A percentile compares a stretch with the other conserved stretches of the same genome.
phyloP scores from a whole-genome alignment of 768 basidiomycete species.

The Clitopilus passeckerianus region DNA sequence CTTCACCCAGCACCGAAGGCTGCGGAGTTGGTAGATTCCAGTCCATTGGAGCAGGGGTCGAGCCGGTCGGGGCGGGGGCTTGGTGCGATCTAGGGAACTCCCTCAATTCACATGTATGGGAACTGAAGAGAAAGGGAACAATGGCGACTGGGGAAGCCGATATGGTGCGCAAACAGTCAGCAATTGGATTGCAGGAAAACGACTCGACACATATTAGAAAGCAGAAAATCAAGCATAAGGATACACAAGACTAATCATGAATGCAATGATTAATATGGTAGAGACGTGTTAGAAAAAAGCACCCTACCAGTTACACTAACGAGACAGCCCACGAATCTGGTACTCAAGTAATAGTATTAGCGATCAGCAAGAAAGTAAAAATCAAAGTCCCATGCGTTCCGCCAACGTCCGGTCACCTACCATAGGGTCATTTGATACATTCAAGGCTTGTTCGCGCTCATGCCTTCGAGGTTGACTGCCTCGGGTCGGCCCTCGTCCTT shows the following conservation, averaged over 20 bases:
- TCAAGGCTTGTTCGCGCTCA: conserved; percentile 23
- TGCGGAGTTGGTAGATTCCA: background rate
- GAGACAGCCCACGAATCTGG: conserved; percentile 1
- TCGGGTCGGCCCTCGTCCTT: conserved; percentile 26
- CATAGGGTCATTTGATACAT: conserved; percentile 25
- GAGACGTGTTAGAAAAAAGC: background rate
- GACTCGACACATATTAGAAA: too few relatives aligned
- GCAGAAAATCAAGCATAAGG: too few relatives aligned
- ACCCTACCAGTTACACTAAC: background rate
- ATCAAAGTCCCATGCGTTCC: conserved; percentile 75
- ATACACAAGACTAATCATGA: too few relatives aligned
- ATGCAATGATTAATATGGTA: too few relatives aligned
- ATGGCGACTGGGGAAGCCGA: too few relatives aligned
- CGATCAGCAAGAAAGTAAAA: conserved; percentile 4
- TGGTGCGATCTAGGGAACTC: too few relatives aligned
- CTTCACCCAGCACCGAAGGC: background rate
- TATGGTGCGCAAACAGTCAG: too few relatives aligned
- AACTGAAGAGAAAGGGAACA: too few relatives aligned
- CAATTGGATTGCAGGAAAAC: too few relatives aligned
- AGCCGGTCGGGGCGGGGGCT: background rate
- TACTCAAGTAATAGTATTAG: conserved; percentile 5
- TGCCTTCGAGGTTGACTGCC: conserved; percentile 24
- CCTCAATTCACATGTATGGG: too few relatives aligned
- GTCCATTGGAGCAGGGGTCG: background rate
- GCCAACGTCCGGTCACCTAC: conserved; percentile 76